Percentiles rank a stretch among this genome's conserved stretches.
Evolutionary conservation across 78 protist species (phyloP).

Genomic region (Anaeramoeba ignava): DNA sequence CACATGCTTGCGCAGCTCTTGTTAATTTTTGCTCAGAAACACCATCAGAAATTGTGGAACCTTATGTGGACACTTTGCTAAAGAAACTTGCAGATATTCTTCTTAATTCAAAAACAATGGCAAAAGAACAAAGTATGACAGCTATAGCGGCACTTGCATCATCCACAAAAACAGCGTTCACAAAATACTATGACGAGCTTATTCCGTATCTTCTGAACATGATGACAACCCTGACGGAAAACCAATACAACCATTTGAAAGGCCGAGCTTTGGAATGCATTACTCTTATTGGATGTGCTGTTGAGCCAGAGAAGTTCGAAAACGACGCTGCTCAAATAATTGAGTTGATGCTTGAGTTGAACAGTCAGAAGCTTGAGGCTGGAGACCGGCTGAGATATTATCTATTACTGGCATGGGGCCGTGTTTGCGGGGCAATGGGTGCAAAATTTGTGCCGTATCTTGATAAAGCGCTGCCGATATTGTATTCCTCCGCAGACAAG

Average conservation of each 20-base stretch:
- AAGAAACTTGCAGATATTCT: slow-evolving; percentile 15
- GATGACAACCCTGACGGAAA: neutral
- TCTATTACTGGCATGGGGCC: slow-evolving; percentile 59
- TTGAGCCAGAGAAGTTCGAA: slow-evolving; percentile 51
- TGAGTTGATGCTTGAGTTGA: slow-evolving; percentile 22
- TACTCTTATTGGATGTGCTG: slow-evolving; percentile 70
- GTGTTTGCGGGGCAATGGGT: slow-evolving; percentile 59
- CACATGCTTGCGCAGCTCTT: slow-evolving; percentile 54
- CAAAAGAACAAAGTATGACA: slow-evolving; percentile 25
- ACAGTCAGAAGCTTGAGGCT: slow-evolving; percentile 16
- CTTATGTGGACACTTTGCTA: slow-evolving; percentile 30
- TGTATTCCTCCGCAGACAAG: slow-evolving; percentile 41
- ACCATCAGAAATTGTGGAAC: slow-evolving; percentile 22
- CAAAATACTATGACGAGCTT: slow-evolving; percentile 42
- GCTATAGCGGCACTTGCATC: slow-evolving; percentile 20
- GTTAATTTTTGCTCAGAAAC: slow-evolving; percentile 43
- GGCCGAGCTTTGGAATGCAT: slow-evolving; percentile 79
- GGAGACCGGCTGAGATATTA: slow-evolving; percentile 70
- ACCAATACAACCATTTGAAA: slow-evolving; percentile 33
- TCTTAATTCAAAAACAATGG: slow-evolving; percentile 4
- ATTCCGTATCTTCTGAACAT: slow-evolving; percentile 50
- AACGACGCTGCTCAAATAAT: slow-evolving; percentile 50
- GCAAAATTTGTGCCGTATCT: slow-evolving; percentile 66
- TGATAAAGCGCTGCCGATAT: slow-evolving; percentile 42
- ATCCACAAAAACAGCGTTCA: slow-evolving; percentile 20